phyloP scores from a whole-genome alignment of 495 filamentous ascomycete species.

The Podospora anserina region DNA sequence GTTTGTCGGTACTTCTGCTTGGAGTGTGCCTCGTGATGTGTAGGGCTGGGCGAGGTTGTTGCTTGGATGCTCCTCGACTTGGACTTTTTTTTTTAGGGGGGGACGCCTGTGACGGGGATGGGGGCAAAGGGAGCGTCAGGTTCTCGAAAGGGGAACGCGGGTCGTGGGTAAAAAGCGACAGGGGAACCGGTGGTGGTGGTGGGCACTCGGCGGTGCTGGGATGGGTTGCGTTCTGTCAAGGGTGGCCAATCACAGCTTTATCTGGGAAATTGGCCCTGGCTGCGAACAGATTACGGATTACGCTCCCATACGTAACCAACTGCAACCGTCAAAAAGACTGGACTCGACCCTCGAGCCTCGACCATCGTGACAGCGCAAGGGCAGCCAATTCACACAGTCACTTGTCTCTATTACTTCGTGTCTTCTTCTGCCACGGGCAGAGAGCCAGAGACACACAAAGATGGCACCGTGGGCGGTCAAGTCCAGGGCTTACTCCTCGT shows the following conservation, averaged over 20 bases:
- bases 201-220: slow-evolving; percentile 10
- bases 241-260: slow-evolving; percentile 23
- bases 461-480: background rate
- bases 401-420: background rate
- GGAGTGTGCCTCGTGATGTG: background rate
- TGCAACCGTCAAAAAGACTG: background rate
- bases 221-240: slow-evolving; percentile 12
- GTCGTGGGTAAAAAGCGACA: slow-evolving; percentile 11
- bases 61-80: slow-evolving; percentile 9
- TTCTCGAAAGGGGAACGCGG: slow-evolving; percentile 9
- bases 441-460: background rate
- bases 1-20: background rate
- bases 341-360: background rate
- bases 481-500: slow-evolving; percentile 1
- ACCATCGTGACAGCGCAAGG: background rate
- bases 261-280: slow-evolving; percentile 32
- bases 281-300: slow-evolving; percentile 14
- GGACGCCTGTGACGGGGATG: background rate
- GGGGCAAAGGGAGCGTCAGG: background rate
- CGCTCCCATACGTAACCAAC: background rate
- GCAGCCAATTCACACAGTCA: background rate
- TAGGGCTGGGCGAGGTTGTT: slow-evolving; percentile 6
- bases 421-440: no score
- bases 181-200: slow-evolving; percentile 9
- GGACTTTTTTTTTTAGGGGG: slow-evolving; percentile 23